Base-by-base conservation (phyloP, 805 yeast species). In the Wickerhamomyces rabaulensis region DNA sequence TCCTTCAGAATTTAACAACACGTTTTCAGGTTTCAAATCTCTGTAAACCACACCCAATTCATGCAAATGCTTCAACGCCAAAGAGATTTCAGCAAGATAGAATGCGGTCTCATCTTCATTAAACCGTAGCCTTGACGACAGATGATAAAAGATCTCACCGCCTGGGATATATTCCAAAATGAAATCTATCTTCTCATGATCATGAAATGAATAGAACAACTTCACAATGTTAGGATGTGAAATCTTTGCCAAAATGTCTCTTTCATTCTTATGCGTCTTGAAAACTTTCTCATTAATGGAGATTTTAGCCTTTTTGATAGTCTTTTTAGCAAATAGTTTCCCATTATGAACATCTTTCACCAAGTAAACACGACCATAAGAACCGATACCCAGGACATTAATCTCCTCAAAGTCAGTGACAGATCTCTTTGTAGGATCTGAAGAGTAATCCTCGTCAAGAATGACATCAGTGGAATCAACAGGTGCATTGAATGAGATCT, bases 11-110 rank as follows among this genome's bases (percentile, higher is more conserved):
- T 88, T 87, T 35, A 89, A 69, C 56, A 90, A 69, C 58, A 95
- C 90, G 58, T 89, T 89, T 64, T 89, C 97, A 6, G 97, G 96
- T 64, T 89, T 89, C 53, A 89, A 69, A 61, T 89, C 97, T 38
- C 96, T 76, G 57, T 89, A 90, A 5, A 89, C 91, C 19, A 89
- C 83, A 13, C 96, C 96, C 17, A 84, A 74, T 39, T 73, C 72
- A 61, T 89, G 96, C 22, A 89, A 69, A 63, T 90, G 95, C 42
- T 74, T 68, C 37, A 89, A 65, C 0, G 95, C 96, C 41, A 85
- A 73, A 6, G 87, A 80, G 68, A 88, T 82, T 57, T 89, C 94
- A 0, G 94, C 95, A 4, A 82, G 74, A 54, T 88, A 88, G 57
- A 81, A 87, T 3, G 90, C 80, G 2, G 89, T 86, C 33, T 80